Evolutionary conservation across 2,329 filamentous ascomycete genomes (phyloP), one percentile per base, ranked within the genome.

Genomic region (Venturia pyrina): DNA sequence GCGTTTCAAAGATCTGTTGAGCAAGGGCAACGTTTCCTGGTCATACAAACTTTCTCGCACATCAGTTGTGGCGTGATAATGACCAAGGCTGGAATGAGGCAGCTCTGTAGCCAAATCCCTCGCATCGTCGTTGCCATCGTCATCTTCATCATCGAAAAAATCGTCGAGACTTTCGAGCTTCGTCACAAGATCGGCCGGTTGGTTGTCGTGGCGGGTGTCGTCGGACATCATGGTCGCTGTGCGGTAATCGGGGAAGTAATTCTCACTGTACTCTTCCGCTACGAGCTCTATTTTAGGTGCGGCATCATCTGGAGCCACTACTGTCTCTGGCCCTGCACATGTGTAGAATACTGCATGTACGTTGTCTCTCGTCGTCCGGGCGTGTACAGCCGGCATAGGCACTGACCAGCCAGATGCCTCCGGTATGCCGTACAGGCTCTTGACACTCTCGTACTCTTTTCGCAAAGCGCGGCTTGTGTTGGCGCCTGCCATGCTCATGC

Each of bases 291-390:
- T 87, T 59, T 96, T 93, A 1, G 91, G 89, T 0, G 91, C 95
- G 4, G 87, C 84, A 0, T 85, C 83, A 5, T 86, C 81, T 65
- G 89, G 85, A 8, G 83, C 78, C 41, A 76, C 75, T 17, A 72
- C 69, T 24, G 75, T 72, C 59, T 78, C 76, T 15, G 75, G 71
- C 40, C 76, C 76, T 64, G 91, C 89, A 72, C 93, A 97, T 69
- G 93, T 96, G 76, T 96, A 96, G 76, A 97, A 98, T 0, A 95
- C 93, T 0, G 93, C 91, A 74, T 98, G 93, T 2, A 99, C 95
- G 71, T 99, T 99, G 66, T 88, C 85, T 66, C 95, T 85, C 4
- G 95, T 98, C 43, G 87, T 85, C 65, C 89, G 88, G 0, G 93
- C 95, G 78, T 96, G 93, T 66, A 90, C 89, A 0, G 93, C 93